Evolutionary conservation across 257 asterid genomes (phyloP).

Genomic region (Plantago major): DNA sequence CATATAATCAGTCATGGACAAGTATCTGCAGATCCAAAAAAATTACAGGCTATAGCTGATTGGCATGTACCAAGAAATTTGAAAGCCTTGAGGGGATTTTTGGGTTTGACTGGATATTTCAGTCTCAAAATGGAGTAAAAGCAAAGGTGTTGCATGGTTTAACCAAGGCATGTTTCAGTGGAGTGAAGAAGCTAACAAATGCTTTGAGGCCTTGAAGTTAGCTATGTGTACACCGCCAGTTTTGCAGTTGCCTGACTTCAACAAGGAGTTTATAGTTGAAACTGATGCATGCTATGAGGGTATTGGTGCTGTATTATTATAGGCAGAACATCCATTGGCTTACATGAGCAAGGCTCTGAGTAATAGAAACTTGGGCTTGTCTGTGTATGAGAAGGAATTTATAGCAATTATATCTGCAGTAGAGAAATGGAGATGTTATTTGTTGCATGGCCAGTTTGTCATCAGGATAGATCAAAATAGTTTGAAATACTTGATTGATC

Average conservation of each 20-base stretch:
- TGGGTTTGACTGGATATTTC: constrained; percentile 5
- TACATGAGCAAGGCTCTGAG: background rate
- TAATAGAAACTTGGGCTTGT: background rate
- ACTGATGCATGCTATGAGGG: no score
- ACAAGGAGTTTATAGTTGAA: no score
- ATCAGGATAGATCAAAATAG: background rate
- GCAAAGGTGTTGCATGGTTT: background rate
- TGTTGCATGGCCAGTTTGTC: background rate
- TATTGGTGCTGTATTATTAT: background rate
- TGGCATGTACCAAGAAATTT: background rate
- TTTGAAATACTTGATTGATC: no score
- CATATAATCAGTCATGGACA: background rate
- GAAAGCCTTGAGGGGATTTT: background rate
- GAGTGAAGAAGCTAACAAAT: background rate
- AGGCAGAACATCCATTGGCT: background rate
- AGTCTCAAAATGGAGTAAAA: background rate
- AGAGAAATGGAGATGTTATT: background rate
- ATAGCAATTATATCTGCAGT: background rate
- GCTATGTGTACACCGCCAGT: background rate
- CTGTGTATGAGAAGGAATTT: background rate
- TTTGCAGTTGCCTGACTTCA: no score
- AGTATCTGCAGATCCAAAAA: background rate
- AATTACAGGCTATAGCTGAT: background rate
- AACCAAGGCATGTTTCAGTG: background rate
- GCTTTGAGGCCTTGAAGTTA: background rate